phyloP scores from a whole-genome alignment of 768 basidiomycete genomes.

The Lepiota venenata region DNA sequence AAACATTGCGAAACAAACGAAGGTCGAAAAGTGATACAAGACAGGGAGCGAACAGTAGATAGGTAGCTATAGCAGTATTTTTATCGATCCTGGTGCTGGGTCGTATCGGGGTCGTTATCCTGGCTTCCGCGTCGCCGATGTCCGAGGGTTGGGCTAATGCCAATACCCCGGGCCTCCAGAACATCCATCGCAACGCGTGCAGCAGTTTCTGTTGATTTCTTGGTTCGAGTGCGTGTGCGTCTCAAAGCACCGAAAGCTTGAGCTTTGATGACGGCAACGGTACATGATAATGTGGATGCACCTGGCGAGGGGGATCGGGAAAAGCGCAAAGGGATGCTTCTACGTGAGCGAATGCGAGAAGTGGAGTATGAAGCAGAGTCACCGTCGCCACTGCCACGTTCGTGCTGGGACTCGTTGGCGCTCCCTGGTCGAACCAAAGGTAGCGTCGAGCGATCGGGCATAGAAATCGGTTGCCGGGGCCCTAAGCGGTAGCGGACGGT shows the following conservation, averaged over 20 bases:
- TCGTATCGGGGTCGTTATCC: conserved; percentile 46
- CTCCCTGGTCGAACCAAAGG: conserved; percentile 46
- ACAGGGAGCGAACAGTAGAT: not conserved
- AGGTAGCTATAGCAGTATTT: not conserved
- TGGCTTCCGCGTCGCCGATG: conserved; percentile 5
- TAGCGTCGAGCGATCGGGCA: conserved; percentile 43
- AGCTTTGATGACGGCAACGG: conserved; percentile 87
- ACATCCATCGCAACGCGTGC: conserved; percentile 78
- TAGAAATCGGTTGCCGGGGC: conserved; percentile 43
- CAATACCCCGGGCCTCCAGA: conserved; percentile 76
- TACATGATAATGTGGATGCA: conserved; percentile 59
- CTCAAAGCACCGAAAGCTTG: conserved; percentile 86
- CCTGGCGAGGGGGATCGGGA: conserved; percentile 48
- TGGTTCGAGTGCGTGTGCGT: conserved; percentile 70
- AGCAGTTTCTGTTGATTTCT: conserved; percentile 65
- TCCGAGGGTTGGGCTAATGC: conserved; percentile 24
- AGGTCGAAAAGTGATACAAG: conserved; percentile 1
- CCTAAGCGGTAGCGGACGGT: conserved; percentile 59
- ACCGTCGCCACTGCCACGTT: conserved; percentile 54
- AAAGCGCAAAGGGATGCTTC: conserved; percentile 36
- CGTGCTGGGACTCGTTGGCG: conserved; percentile 49
- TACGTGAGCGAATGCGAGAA: conserved; percentile 46
- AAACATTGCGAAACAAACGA: not conserved
- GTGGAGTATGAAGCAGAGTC: conserved; percentile 33
- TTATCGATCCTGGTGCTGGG: not conserved